Evolutionary conservation across 352 stramenopile genomes (phyloP), one percentile per base, ranked within the genome.

Genomic region (Pythium rishiriense): DNA sequence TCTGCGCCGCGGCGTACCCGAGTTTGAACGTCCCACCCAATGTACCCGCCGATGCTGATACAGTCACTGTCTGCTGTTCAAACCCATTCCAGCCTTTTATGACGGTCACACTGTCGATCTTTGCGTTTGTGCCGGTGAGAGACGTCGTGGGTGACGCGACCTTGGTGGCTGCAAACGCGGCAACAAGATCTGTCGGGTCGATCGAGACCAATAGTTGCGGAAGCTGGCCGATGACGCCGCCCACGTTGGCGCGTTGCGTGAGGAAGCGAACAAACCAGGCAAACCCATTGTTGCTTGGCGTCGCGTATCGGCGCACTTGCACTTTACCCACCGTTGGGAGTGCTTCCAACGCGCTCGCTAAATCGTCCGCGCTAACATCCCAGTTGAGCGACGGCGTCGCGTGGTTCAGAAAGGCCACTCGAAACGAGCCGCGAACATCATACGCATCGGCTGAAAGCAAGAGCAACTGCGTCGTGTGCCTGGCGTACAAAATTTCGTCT

Each of bases 51-150:
- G 79, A 85, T 1, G 88, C 84, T 2, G 72, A 76, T 14, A 98
- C 73, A 4, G 73, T 87, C 3, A 98, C 66, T 7, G 80, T 83
- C 58, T 98, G 96, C 64, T 98, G 89, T 33, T 98, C 94, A 55
- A 87, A 98, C 6, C 96, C 96, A 21, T 96, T 92, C 67, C 93
- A 97, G 11, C 83, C 88, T 19, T 88, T 72, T 6, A 98, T 87
- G 35, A 96, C 75, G 2, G 90, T 93, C 7, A 75, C 73, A 19
- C 93, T 79, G 12, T 84, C 74, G 12, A 98, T 48, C 47, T 76
- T 79, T 4, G 83, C 90, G 50, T 79, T 83, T 9, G 85, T 96
- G 11, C 93, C 93, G 14, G 61, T 85, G 19, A 98, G 57, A 1
- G 79, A 72, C 1, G 69, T 85, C 11, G 63, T 58, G 3, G 55